Percentiles rank a stretch among this genome's conserved stretches.
Conservation (phyloP, 345 rosid genomes). For the Lepidium aucheri region DNA sequence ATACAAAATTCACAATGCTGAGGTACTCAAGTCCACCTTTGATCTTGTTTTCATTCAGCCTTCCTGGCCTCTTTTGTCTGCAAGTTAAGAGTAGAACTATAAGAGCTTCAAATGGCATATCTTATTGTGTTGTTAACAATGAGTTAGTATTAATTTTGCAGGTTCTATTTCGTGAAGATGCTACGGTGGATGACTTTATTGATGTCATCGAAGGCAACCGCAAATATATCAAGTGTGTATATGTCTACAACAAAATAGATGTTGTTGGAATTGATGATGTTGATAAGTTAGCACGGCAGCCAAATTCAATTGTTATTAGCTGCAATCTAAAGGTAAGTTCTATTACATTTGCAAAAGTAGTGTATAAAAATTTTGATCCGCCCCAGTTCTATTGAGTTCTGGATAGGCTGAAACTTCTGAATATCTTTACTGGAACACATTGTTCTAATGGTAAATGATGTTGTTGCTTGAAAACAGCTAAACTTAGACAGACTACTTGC, state of each 20-base stretch:
- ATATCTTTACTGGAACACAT: neutral
- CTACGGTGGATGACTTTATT: slow-evolving; percentile 92
- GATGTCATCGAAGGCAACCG: slow-evolving; percentile 98
- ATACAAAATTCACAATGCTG: slow-evolving; percentile 97
- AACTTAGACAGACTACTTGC: slow-evolving; percentile 91
- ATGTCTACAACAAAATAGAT: slow-evolving; percentile 97
- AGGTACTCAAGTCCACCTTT: slow-evolving; percentile 39
- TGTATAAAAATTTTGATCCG: neutral
- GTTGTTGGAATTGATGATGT: slow-evolving; percentile 96
- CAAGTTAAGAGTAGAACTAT: too few relatives aligned
- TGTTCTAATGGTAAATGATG: neutral
- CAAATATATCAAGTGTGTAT: slow-evolving; percentile 85
- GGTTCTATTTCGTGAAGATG: slow-evolving; percentile 94
- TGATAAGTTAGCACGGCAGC: slow-evolving; percentile 84
- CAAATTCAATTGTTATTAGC: slow-evolving; percentile 90
- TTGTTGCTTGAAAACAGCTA: slow-evolving; percentile 51
- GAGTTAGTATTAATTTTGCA: slow-evolving; percentile 20
- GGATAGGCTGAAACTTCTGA: neutral
- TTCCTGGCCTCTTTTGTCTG: too few relatives aligned
- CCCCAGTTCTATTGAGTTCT: neutral
- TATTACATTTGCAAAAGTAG: neutral
- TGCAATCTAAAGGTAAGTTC: slow-evolving; percentile 84
- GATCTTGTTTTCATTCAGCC: neutral
- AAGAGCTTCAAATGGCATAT: too few relatives aligned
- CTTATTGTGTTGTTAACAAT: neutral